These are phyloP conservation scores for Huiozyma sinensis DNA, from an alignment of 805 yeast genomes.

Conservation along the genomic window DNA sequence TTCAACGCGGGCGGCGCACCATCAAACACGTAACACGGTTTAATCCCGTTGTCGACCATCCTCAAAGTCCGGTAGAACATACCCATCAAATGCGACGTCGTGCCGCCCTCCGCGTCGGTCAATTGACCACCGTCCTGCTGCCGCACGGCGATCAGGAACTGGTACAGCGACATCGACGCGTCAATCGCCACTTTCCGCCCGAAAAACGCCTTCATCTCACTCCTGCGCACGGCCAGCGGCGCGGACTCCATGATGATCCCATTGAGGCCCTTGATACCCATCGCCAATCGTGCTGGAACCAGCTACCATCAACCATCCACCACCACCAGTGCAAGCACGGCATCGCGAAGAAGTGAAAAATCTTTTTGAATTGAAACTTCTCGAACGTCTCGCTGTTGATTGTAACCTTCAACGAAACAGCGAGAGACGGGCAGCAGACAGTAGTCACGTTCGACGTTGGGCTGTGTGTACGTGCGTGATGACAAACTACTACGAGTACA, in stretches of 20 bases:
- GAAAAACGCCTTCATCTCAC: conserved; percentile 74
- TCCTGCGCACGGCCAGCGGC: conserved; percentile 64
- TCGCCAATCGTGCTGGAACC: conserved; percentile 5
- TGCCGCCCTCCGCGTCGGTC: conserved; percentile 81
- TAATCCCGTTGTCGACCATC: conserved; percentile 84
- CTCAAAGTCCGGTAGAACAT: conserved; percentile 89
- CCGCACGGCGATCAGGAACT: conserved; percentile 90
- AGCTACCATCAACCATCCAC: too few species aligned
- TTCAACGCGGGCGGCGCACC: conserved; percentile 95
- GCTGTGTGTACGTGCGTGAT: conserved; percentile 4
- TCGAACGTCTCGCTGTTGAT: too few species aligned
- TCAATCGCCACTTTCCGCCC: conserved; percentile 96
- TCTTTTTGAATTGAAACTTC: too few species aligned
- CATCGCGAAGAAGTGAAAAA: too few species aligned
- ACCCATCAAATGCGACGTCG: conserved; percentile 91
- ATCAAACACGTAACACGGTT: conserved; percentile 94
- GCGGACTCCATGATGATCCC: conserved; percentile 84
- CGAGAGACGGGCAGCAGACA: too few species aligned
- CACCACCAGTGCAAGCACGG: too few species aligned
- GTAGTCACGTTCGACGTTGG: too few species aligned
- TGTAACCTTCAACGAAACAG: too few species aligned
- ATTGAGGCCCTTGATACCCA: conserved; percentile 70
- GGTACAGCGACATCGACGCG: conserved; percentile 95
- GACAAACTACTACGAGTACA: conserved; percentile 27
- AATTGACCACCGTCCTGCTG: conserved; percentile 95